Base-by-base conservation (phyloP, 192 early-diverging fungal genomes). In the Diversispora epigaea region DNA sequence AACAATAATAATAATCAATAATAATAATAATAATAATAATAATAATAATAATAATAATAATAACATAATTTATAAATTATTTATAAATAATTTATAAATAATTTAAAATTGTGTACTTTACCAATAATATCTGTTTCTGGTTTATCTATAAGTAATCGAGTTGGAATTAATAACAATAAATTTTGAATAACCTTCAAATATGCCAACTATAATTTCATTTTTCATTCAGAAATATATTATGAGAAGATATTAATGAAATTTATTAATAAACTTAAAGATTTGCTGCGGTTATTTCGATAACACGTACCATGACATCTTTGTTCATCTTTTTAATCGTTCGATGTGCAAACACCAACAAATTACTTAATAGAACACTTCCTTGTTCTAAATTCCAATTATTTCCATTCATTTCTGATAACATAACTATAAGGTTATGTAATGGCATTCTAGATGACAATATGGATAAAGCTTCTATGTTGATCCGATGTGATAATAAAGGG, bases 401-500 rank as follows among this genome's bases (percentile, higher is more conserved):
- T n/a, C 21, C 12, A 46, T 17, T 54, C n/a, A 72, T 78, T 43
- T 66, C 15, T 9, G 74, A 72, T 15, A 86, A 50, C 21, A 71
- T 76, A 22, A 62, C 60, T 15, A 87, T 54, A 14, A 88, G 58
- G 3, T 75, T 47, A 19, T 82, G 78, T 43, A 88, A 79, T 4
- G 81, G 80, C 17, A 90, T 67, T 14, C 64, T 61, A 40, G 75
- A 73, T 0, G 80, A 77, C 46, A 87, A 76, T 46, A 64, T 41
- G 17, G 71, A 66, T n/a, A 87, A 65, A 0, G 70, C 62, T 25
- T 82, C 81, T 19, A 80, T 78, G 7, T 80, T 79, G 49, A 89
- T 80, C 10, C 81, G 74, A 68, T 86, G 80, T 3, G 82, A 76
- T 2, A 90, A 56, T 19, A 78, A 43, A 22, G 85, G 81, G 6